Percentiles rank a stretch among this genome's conserved stretches.
Conservation (phyloP, 768 basidiomycete genomes). For the Lentinula aciculospora region DNA sequence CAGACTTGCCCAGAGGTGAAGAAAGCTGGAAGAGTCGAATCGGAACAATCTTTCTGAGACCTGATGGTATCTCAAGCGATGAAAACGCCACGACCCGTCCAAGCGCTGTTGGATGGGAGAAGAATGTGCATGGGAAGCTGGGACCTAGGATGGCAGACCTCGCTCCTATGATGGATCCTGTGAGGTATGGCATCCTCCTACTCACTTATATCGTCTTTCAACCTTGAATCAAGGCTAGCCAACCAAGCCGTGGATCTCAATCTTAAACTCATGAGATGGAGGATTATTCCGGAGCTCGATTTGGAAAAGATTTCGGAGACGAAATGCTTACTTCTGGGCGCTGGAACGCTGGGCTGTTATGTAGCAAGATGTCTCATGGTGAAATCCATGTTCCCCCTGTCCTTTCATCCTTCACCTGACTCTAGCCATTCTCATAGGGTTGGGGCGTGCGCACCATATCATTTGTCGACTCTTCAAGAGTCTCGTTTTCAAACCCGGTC, state of each 20-base stretch:
- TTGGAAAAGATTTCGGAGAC: slow-evolving; percentile 82
- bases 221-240: slow-evolving; percentile 56
- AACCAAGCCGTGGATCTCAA: slow-evolving; percentile 98
- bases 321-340: slow-evolving; percentile 82
- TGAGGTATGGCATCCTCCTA: slow-evolving; percentile 37
- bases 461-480: slow-evolving; percentile 83
- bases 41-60: slow-evolving; percentile 40
- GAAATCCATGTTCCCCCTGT: background rate
- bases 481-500: slow-evolving; percentile 97
- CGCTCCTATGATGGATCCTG: slow-evolving; percentile 95
- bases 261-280: slow-evolving; percentile 96
- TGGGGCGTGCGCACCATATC: slow-evolving; percentile 97
- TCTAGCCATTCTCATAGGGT: slow-evolving; percentile 43
- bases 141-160: slow-evolving; percentile 85
- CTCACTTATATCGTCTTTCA: background rate
- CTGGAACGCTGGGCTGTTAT: slow-evolving; percentile 96
- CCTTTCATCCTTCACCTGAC: background rate
- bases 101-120: slow-evolving; percentile 91
- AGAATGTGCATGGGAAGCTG: slow-evolving; percentile 82
- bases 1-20: slow-evolving; percentile 36
- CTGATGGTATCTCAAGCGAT: slow-evolving; percentile 10
- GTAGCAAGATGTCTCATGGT: slow-evolving; percentile 89
- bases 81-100: slow-evolving; percentile 30
- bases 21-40: slow-evolving; percentile 58
- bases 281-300: slow-evolving; percentile 84